Evolutionary conservation across 2,329 filamentous ascomycete genomes (phyloP).

Genomic region (Talaromyces sp.): DNA sequence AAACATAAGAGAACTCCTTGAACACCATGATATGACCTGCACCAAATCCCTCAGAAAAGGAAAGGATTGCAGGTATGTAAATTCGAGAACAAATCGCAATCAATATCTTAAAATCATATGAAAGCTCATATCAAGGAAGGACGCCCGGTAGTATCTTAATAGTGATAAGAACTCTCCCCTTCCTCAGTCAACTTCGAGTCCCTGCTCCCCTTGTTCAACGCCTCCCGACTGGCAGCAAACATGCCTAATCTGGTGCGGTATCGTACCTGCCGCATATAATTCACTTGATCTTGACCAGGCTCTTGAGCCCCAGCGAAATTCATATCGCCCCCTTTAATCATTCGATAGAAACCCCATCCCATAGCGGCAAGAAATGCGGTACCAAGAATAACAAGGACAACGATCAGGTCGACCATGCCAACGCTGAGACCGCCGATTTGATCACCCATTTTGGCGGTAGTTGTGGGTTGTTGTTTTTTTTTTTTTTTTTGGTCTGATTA

Average conservation of each 20-base stretch:
- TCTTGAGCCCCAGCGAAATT: not conserved
- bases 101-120: not conserved
- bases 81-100: not conserved
- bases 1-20: not conserved
- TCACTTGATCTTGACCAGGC: slow-evolving; percentile 5
- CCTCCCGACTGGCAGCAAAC: slow-evolving; percentile 6
- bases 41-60: not conserved
- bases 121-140: not conserved
- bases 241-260: slow-evolving; percentile 7
- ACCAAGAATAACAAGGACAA: slow-evolving; percentile 10
- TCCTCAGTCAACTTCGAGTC: slow-evolving; percentile 3
- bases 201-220: not conserved
- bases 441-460: slow-evolving; percentile 4
- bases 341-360: slow-evolving; percentile 8
- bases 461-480: too few species aligned
- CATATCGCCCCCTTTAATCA: not conserved
- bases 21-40: not conserved
- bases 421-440: slow-evolving; percentile 7
- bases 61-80: not conserved
- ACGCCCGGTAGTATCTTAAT: not conserved
- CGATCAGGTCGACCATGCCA: slow-evolving; percentile 14
- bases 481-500: not conserved
- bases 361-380: slow-evolving; percentile 4
- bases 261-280: slow-evolving; percentile 15
- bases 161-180: not conserved